These are phyloP conservation scores for Didymella exigua DNA, from an alignment of 2,329 filamentous ascomycete species.

Conservation along the genomic window DNA sequence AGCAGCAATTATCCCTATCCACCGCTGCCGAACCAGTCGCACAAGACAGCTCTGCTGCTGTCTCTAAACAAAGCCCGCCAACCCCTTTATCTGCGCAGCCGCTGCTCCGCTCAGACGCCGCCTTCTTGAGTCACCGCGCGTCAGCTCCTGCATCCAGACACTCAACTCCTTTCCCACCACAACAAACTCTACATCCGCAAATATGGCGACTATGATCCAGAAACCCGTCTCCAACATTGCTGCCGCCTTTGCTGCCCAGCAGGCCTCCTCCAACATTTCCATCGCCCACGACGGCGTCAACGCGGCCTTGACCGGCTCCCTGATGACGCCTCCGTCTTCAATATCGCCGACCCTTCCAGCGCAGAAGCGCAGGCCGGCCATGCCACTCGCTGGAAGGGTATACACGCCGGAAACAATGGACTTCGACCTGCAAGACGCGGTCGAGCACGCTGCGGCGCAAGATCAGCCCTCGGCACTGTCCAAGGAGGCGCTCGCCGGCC, in stretches of 20 bases:
- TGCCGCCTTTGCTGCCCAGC: constrained; percentile 46
- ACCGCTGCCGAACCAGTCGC: constrained; percentile 22
- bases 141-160: constrained; percentile 30
- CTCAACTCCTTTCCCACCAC: background rate
- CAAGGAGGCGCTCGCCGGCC: constrained; percentile 58
- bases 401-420: constrained; percentile 70
- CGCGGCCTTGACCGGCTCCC: constrained; percentile 50
- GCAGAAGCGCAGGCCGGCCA: constrained; percentile 69
- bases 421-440: constrained; percentile 77
- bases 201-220: constrained; percentile 46
- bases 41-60: constrained; percentile 28
- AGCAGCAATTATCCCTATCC: constrained; percentile 22
- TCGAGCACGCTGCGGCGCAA: constrained; percentile 57
- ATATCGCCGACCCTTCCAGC: constrained; percentile 87
- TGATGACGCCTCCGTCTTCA: constrained; percentile 93
- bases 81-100: constrained; percentile 19
- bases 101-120: constrained; percentile 28
- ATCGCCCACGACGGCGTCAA: constrained; percentile 39
- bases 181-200: constrained; percentile 9
- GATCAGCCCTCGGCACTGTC: constrained; percentile 53
- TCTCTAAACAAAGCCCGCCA: constrained; percentile 17
- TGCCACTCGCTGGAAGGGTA: constrained; percentile 53
- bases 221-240: constrained; percentile 51
- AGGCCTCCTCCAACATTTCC: constrained; percentile 33
- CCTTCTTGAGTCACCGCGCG: constrained; percentile 39